Conservation (phyloP, 176 grass and related monocot genomes). For the Triticum aestivum region DNA sequence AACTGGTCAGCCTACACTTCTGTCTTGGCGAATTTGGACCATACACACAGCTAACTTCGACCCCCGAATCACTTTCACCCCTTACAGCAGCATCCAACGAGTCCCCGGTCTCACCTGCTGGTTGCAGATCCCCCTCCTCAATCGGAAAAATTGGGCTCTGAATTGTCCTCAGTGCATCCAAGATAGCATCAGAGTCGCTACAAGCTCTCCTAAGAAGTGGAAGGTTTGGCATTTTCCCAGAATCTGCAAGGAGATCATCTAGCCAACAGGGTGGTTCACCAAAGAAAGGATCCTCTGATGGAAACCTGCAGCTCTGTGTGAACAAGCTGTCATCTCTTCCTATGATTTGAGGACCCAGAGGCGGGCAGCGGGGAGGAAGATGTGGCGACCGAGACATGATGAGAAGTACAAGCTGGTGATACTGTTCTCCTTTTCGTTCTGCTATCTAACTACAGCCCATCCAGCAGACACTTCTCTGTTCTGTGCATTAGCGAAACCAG, state of each 20-base stretch:
- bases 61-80: slow-evolving; percentile 29
- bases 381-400: slow-evolving; percentile 77
- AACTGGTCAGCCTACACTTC: slow-evolving; percentile 64
- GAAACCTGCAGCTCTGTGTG: slow-evolving; percentile 58
- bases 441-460: slow-evolving; percentile 19
- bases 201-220: slow-evolving; percentile 74
- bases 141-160: slow-evolving; percentile 37
- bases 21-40: slow-evolving; percentile 94
- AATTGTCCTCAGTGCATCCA: slow-evolving; percentile 56
- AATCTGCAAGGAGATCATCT: slow-evolving; percentile 70
- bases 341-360: slow-evolving; percentile 51
- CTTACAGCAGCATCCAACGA: slow-evolving; percentile 5
- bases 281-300: slow-evolving; percentile 43
- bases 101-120: slow-evolving; percentile 31
- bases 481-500: slow-evolving; percentile 39
- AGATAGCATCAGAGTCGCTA: slow-evolving; percentile 77
- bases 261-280: slow-evolving; percentile 74
- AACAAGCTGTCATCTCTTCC: slow-evolving; percentile 46
- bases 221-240: slow-evolving; percentile 38
- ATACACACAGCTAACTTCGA: slow-evolving; percentile 77
- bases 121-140: slow-evolving; percentile 41
- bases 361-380: slow-evolving; percentile 86
- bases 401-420: slow-evolving; percentile 10
- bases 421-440: slow-evolving; percentile 11
- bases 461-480: slow-evolving; percentile 29